phyloP scores from a whole-genome alignment of 2,329 filamentous ascomycete species.

The Cladosporium phlei region DNA sequence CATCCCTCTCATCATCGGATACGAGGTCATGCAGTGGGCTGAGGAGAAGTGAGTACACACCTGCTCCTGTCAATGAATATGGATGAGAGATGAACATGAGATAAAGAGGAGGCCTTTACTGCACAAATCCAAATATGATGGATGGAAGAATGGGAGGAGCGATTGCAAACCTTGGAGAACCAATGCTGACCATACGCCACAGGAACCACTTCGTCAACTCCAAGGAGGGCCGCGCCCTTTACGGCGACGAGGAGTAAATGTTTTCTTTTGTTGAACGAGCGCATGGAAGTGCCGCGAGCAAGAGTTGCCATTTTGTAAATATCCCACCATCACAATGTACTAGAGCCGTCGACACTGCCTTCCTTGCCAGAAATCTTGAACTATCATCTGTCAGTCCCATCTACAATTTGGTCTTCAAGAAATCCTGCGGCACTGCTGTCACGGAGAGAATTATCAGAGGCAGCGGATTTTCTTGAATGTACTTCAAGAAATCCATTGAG shows the following conservation, averaged over 20 bases:
- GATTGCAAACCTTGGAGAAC: not conserved
- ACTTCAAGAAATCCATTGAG: no score
- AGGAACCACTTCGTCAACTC: slow-evolving; percentile 81
- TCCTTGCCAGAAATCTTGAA: not conserved
- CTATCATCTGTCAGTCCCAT: no score
- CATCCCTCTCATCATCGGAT: slow-evolving; percentile 72
- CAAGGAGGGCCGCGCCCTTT: slow-evolving; percentile 62
- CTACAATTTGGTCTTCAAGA: no score
- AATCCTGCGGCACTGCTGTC: no score
- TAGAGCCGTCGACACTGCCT: slow-evolving; percentile 6
- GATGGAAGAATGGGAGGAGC: no score
- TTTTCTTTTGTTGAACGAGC: slow-evolving; percentile 4
- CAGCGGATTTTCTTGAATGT: no score
- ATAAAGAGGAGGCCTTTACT: no score
- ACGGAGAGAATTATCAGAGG: no score
- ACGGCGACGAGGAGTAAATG: slow-evolving; percentile 39
- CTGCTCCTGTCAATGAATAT: not conserved
- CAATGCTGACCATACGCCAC: slow-evolving; percentile 15
- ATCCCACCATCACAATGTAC: slow-evolving; percentile 7
- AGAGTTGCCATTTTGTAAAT: slow-evolving; percentile 9
- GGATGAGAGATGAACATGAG: not conserved
- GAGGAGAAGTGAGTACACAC: slow-evolving; percentile 66
- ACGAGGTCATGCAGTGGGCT: slow-evolving; percentile 86
- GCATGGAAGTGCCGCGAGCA: slow-evolving; percentile 7
- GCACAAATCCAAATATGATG: no score